Percentiles rank a stretch among this genome's conserved stretches.
These are phyloP conservation scores for Syzygium aromaticum DNA, from an alignment of 345 rosid genomes.

Conservation along the genomic window DNA sequence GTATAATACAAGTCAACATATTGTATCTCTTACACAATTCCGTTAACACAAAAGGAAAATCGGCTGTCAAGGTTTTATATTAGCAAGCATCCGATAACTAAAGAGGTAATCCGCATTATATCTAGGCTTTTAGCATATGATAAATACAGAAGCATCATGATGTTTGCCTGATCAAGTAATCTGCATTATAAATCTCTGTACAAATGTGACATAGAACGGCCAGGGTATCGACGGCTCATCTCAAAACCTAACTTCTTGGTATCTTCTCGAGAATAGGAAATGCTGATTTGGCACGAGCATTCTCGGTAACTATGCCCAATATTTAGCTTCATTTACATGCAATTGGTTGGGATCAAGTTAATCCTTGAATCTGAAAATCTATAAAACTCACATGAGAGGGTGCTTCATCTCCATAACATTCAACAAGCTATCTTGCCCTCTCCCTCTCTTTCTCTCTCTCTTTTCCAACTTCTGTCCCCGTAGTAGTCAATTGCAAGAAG, in stretches of 20 bases:
- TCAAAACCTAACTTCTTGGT: not conserved
- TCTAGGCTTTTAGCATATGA: not conserved
- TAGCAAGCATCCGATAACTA: not conserved
- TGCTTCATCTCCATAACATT: not conserved
- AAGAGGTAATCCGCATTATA: not conserved
- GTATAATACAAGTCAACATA: not conserved
- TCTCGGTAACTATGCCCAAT: not conserved
- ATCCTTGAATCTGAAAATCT: not conserved
- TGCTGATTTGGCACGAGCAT: not conserved
- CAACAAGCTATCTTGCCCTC: not conserved
- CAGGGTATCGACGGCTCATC: not conserved
- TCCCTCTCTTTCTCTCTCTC: not conserved
- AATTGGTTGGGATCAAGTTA: not conserved
- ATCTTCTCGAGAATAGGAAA: not conserved
- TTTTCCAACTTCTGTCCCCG: not conserved
- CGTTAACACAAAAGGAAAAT: not conserved
- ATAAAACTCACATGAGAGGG: not conserved
- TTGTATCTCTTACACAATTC: not conserved
- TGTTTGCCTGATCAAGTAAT: not conserved
- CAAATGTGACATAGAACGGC: not conserved
- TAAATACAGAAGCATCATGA: not conserved
- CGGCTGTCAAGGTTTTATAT: not conserved
- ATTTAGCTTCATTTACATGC: not conserved
- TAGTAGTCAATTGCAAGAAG: not conserved
- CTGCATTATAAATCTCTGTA: not conserved